Conservation (phyloP, 2,329 filamentous ascomycete genomes). For the Pseudocercospora ulei region DNA sequence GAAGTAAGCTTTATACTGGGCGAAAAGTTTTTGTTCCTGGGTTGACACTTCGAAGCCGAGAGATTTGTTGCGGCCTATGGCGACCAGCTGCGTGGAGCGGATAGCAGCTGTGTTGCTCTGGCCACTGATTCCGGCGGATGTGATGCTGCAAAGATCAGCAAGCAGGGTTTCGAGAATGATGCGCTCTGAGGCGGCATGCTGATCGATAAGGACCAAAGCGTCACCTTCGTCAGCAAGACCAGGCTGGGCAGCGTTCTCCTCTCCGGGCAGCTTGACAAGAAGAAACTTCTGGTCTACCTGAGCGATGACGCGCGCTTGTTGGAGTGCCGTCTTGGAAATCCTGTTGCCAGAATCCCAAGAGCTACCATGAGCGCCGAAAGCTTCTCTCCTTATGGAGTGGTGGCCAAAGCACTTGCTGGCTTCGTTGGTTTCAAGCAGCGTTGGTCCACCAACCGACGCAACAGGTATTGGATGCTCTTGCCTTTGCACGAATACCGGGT, state of each 20-base stretch:
- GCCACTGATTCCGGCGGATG: not conserved
- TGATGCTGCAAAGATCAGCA: slow-evolving; percentile 42
- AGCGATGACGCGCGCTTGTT: slow-evolving; percentile 55
- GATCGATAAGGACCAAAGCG: slow-evolving; percentile 69
- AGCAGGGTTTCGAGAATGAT: slow-evolving; percentile 68
- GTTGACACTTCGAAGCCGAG: slow-evolving; percentile 56
- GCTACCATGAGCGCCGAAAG: slow-evolving; percentile 6
- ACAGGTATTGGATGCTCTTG: slow-evolving; percentile 25
- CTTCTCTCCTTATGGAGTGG: not conserved
- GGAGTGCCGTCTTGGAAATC: slow-evolving; percentile 55
- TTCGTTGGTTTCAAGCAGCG: slow-evolving; percentile 15
- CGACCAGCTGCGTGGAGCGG: slow-evolving; percentile 6
- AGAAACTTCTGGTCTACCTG: slow-evolving; percentile 92
- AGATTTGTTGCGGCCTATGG: slow-evolving; percentile 39
- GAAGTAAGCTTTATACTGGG: slow-evolving; percentile 49
- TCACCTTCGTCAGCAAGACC: slow-evolving; percentile 10
- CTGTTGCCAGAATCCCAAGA: slow-evolving; percentile 22
- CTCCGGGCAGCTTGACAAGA: slow-evolving; percentile 49
- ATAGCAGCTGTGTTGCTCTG: not conserved
- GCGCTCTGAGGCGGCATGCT: slow-evolving; percentile 90
- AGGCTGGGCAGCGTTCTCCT: not conserved
- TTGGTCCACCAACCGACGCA: slow-evolving; percentile 21
- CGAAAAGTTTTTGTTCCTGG: slow-evolving; percentile 53
- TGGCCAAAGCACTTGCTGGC: slow-evolving; percentile 14
- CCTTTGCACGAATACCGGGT: slow-evolving; percentile 58